Conservation (phyloP, 371 early-diverging fungal genomes). For the Mortierella sp. region DNA sequence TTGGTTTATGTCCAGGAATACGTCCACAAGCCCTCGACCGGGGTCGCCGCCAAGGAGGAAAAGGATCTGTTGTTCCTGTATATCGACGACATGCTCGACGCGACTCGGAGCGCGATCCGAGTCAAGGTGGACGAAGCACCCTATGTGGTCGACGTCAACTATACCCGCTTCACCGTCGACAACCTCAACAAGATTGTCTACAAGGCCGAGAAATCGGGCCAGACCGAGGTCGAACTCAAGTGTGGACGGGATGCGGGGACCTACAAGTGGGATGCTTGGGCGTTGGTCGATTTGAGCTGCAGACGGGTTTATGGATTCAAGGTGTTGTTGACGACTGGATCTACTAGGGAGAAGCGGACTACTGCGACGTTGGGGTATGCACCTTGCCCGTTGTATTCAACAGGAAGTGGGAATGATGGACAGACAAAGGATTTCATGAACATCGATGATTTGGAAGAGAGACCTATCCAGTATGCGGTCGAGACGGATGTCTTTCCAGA, state of each 20-base stretch:
- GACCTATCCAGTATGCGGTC: conserved; percentile 42
- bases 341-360: conserved; percentile 12
- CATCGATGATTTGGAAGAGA: conserved; percentile 20
- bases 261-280: conserved; percentile 45
- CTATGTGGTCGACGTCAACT: conserved; percentile 30
- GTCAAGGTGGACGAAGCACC: conserved; percentile 15
- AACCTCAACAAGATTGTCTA: conserved; percentile 50
- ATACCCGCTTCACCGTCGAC: conserved; percentile 12
- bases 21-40: conserved; percentile 40
- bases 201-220: conserved; percentile 40
- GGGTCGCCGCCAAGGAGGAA: conserved; percentile 31
- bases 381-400: conserved; percentile 33
- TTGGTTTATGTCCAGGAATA: conserved; percentile 55
- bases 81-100: conserved; percentile 48
- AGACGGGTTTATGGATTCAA: conserved; percentile 53
- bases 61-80: conserved; percentile 53
- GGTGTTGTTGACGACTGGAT: conserved; percentile 23
- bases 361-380: conserved; percentile 44
- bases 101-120: conserved; percentile 17
- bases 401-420: neutral
- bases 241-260: conserved; percentile 23
- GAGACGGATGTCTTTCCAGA: conserved; percentile 47
- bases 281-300: conserved; percentile 48
- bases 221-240: conserved; percentile 35
- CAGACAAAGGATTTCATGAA: neutral